phyloP scores from a whole-genome alignment of 148 eudicot species.

The Euryodendron excelsum region DNA sequence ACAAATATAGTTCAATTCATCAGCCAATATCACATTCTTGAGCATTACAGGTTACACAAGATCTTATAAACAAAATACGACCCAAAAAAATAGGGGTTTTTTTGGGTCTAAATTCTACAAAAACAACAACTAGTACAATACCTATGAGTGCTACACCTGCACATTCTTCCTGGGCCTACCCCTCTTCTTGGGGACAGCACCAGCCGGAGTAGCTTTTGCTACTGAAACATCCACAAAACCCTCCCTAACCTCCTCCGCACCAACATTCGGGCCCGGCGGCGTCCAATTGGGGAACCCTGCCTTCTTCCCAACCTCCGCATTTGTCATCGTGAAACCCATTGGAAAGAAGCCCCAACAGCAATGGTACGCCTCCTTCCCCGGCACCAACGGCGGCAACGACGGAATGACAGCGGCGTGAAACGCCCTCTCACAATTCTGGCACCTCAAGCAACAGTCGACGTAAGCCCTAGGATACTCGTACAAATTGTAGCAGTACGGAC shows the following conservation, averaged over 20 bases:
- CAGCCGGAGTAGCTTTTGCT: background rate
- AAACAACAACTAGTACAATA: background rate
- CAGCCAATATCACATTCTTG: background rate
- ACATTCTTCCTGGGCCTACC: constrained; percentile 52
- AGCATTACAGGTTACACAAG: too few relatives aligned
- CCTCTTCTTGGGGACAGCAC: constrained; percentile 28
- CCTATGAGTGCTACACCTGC: background rate
- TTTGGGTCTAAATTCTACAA: background rate
- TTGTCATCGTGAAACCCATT: constrained; percentile 50
- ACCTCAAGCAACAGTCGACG: constrained; percentile 62
- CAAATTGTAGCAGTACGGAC: constrained; percentile 81
- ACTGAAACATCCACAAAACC: background rate
- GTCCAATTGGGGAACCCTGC: constrained; percentile 22
- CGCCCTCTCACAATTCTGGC: constrained; percentile 71
- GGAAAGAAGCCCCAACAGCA: constrained; percentile 96
- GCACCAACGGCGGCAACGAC: constrained; percentile 66
- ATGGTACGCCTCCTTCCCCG: constrained; percentile 85
- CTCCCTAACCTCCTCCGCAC: constrained; percentile 3
- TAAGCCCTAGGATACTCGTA: constrained; percentile 64
- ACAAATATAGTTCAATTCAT: background rate
- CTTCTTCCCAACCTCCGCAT: constrained; percentile 12
- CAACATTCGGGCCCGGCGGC: constrained; percentile 15
- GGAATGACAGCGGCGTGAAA: constrained; percentile 55
- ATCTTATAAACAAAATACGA: too few relatives aligned
- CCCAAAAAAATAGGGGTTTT: too few relatives aligned